A percentile compares a stretch with the other conserved stretches of the same genome.
Conservation (phyloP, 345 rosid species). For the Microthlaspi erraticum region DNA sequence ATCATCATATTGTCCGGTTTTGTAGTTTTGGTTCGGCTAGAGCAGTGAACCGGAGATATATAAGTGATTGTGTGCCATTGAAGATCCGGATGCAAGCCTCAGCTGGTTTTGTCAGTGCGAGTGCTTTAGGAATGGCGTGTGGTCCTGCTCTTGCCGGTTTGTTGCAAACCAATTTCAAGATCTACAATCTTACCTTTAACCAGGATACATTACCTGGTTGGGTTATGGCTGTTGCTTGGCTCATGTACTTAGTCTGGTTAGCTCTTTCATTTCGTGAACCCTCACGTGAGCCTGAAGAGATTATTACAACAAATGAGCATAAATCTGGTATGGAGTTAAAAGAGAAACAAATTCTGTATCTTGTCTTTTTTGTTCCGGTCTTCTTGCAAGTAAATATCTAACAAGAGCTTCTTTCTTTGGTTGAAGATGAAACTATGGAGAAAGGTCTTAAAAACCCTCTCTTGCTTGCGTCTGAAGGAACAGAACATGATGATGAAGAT, state of each 20-base stretch:
- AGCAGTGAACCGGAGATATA: slow-evolving; percentile 95
- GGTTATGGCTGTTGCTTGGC: slow-evolving; percentile 95
- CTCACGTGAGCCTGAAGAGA: slow-evolving; percentile 55
- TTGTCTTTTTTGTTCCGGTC: not conserved
- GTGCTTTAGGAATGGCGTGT: slow-evolving; percentile 99
- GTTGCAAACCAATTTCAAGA: slow-evolving; percentile 77
- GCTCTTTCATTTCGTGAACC: slow-evolving; percentile 87
- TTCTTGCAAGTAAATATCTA: not conserved
- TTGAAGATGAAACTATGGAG: slow-evolving; percentile 57
- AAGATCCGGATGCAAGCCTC: slow-evolving; percentile 92
- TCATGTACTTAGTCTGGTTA: slow-evolving; percentile 76
- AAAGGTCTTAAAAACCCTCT: slow-evolving; percentile 72
- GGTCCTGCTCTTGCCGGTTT: slow-evolving; percentile 99
- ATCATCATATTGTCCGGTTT: not conserved
- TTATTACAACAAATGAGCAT: slow-evolving; percentile 42
- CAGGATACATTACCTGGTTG: slow-evolving; percentile 88
- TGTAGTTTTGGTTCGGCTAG: slow-evolving; percentile 88
- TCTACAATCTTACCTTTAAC: slow-evolving; percentile 73
- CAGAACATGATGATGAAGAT: slow-evolving; percentile 55
- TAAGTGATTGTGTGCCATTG: slow-evolving; percentile 92
- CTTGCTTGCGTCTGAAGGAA: slow-evolving; percentile 57
- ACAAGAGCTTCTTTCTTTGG: slow-evolving; percentile 44
- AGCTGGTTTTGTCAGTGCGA: slow-evolving; percentile 98
- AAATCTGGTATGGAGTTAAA: slow-evolving; percentile 51
- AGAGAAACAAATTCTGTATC: not conserved